Conservation (phyloP, 306 rosid species). For the Abrus pulchellus region DNA sequence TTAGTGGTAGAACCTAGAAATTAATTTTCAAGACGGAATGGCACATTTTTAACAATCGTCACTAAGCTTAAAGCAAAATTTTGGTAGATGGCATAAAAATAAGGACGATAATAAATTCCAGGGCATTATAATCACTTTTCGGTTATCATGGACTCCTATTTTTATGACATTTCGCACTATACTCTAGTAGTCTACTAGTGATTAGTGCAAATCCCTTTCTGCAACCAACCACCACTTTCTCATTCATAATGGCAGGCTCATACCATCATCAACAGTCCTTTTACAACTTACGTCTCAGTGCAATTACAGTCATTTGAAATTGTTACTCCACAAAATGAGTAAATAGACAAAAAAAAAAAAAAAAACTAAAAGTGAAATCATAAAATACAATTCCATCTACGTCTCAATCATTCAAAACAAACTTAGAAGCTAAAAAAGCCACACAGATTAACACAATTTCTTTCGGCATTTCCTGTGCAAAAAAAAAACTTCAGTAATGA, state of each 20-base stretch:
- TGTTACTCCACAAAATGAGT: conserved; percentile 43
- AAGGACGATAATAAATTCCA: conserved; percentile 22
- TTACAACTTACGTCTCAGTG: conserved; percentile 42
- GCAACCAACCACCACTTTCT: conserved; percentile 70
- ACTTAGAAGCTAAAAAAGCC: conserved; percentile 85
- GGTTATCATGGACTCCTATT: conserved; percentile 34
- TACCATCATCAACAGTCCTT: conserved; percentile 42
- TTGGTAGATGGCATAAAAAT: not conserved
- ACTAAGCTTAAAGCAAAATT: conserved; percentile 17
- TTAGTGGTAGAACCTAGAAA: no score
- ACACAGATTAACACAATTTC: conserved; percentile 15
- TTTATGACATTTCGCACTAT: conserved; percentile 2
- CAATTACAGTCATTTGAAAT: conserved; percentile 14
- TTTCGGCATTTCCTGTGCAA: conserved; percentile 2
- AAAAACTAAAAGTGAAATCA: conserved; percentile 43
- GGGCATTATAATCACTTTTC: conserved; percentile 25
- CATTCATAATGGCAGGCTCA: conserved; percentile 19
- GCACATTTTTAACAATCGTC: no score
- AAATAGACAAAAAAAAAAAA: not conserved
- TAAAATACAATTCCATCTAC: conserved; percentile 56
- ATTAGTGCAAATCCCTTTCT: conserved; percentile 53
- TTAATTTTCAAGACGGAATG: no score
- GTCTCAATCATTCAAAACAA: conserved; percentile 73
- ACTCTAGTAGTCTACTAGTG: not conserved
- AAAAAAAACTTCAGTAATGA: conserved; percentile 33